phyloP scores from a whole-genome alignment of 2,329 filamentous ascomycete genomes.

The Cercospora janseana region DNA sequence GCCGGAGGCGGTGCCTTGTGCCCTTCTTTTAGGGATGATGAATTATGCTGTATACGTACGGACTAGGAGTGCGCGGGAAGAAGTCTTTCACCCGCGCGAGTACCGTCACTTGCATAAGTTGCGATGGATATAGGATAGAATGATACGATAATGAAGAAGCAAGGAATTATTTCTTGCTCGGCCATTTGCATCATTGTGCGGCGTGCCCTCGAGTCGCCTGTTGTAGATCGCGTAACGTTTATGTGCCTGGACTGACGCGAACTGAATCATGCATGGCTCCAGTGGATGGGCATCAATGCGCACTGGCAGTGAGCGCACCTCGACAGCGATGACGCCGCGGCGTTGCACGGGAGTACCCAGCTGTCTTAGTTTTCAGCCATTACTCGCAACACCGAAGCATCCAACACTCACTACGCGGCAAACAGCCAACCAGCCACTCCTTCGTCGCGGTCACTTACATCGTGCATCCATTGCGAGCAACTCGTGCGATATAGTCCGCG shows the following conservation, averaged over 20 bases:
- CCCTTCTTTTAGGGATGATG: no score
- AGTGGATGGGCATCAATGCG: conserved; percentile 8
- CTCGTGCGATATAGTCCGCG: conserved; percentile 7
- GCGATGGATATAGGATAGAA: no score
- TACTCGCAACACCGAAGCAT: conserved; percentile 3
- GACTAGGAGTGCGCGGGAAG: no score
- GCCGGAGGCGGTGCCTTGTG: no score
- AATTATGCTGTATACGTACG: no score
- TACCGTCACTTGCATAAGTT: no score
- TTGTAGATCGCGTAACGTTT: no score
- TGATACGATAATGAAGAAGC: no score
- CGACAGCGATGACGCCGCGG: conserved; percentile 1
- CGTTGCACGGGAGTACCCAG: background rate
- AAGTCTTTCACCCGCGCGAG: no score
- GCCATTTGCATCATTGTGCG: no score
- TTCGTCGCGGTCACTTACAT: background rate
- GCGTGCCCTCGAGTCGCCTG: no score
- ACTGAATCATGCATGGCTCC: conserved; percentile 2
- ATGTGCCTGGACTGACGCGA: background rate
- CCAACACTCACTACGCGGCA: background rate
- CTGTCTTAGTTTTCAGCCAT: conserved; percentile 1
- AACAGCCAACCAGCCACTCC: conserved; percentile 10
- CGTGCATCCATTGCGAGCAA: conserved; percentile 5
- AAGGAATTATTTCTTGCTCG: no score
- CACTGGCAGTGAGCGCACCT: background rate